These are phyloP conservation scores for Dothideomycetes sp. DNA, from an alignment of 2,329 filamentous ascomycete genomes.

Conservation along the genomic window DNA sequence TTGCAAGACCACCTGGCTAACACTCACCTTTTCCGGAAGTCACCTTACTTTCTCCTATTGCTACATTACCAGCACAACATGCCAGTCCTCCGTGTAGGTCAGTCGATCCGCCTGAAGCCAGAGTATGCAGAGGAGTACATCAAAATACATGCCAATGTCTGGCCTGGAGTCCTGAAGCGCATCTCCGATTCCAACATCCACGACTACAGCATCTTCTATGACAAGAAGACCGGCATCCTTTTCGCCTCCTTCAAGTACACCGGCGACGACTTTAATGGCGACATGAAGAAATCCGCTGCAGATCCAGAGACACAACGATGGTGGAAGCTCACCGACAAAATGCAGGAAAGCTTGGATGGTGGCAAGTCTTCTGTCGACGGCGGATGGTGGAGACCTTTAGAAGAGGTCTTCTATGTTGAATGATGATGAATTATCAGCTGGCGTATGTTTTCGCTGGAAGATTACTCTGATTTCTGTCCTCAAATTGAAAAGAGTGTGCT, in stretches of 20 bases:
- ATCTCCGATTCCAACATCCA: slow-evolving; percentile 65
- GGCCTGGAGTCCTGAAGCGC: slow-evolving; percentile 66
- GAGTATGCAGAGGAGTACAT: slow-evolving; percentile 60
- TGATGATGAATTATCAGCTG: slow-evolving; percentile 22
- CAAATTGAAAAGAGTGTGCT: too few relatives aligned
- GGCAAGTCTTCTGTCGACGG: slow-evolving; percentile 46
- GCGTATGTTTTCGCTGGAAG: too few relatives aligned
- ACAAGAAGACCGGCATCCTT: slow-evolving; percentile 49
- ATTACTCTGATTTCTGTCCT: too few relatives aligned
- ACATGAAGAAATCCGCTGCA: slow-evolving; percentile 66
- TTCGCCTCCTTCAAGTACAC: slow-evolving; percentile 72
- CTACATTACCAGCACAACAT: background rate
- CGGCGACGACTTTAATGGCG: slow-evolving; percentile 59
- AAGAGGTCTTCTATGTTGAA: slow-evolving; percentile 56
- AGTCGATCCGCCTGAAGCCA: slow-evolving; percentile 62
- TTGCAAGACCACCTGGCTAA: too few relatives aligned
- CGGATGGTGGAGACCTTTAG: slow-evolving; percentile 56
- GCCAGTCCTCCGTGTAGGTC: slow-evolving; percentile 44
- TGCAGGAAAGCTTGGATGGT: slow-evolving; percentile 52
- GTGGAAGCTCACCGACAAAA: slow-evolving; percentile 72
- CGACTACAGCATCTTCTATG: slow-evolving; percentile 67
- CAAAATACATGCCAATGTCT: slow-evolving; percentile 60
- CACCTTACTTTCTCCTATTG: background rate
- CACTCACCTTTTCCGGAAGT: too few relatives aligned
- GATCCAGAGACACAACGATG: slow-evolving; percentile 65